Conservation (phyloP, 1,284 basidiomycete genomes). For the Exobasidium rhododendri region DNA sequence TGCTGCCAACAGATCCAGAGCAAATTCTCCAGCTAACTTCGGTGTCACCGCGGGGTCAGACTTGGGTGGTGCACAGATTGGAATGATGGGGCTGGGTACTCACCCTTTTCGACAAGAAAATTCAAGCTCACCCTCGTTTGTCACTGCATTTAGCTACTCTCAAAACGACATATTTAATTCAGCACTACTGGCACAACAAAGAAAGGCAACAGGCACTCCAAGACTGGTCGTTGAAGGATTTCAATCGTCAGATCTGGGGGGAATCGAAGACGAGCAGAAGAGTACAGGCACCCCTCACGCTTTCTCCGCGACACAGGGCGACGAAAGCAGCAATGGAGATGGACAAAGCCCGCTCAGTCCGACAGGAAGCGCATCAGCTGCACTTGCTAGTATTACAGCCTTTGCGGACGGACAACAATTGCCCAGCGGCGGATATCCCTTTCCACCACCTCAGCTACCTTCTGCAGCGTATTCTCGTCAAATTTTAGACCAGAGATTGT, state of each 20-base stretch:
- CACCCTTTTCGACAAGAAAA: neutral
- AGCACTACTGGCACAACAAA: neutral
- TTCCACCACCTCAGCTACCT: neutral
- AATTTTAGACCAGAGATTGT: neutral
- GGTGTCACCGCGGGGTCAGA: neutral
- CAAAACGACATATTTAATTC: neutral
- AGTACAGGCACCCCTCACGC: neutral
- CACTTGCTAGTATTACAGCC: neutral
- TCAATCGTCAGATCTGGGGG: neutral
- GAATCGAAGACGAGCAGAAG: neutral
- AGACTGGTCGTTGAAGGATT: constrained; percentile 10
- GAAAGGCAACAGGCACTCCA: neutral
- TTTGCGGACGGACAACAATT: too few relatives aligned
- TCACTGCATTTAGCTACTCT: neutral
- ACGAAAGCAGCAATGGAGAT: neutral
- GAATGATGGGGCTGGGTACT: constrained; percentile 9
- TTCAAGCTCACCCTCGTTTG: constrained; percentile 5
- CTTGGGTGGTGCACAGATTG: neutral
- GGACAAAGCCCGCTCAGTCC: neutral
- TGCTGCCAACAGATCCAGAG: constrained; percentile 7
- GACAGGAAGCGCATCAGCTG: neutral
- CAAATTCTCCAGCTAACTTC: constrained; percentile 2
- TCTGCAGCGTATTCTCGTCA: neutral
- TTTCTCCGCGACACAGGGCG: neutral
- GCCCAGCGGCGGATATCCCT: neutral